Evolutionary conservation across 495 filamentous ascomycete genomes (phyloP), one percentile per base, ranked within the genome.

Genomic region (Parathielavia appendiculata): DNA sequence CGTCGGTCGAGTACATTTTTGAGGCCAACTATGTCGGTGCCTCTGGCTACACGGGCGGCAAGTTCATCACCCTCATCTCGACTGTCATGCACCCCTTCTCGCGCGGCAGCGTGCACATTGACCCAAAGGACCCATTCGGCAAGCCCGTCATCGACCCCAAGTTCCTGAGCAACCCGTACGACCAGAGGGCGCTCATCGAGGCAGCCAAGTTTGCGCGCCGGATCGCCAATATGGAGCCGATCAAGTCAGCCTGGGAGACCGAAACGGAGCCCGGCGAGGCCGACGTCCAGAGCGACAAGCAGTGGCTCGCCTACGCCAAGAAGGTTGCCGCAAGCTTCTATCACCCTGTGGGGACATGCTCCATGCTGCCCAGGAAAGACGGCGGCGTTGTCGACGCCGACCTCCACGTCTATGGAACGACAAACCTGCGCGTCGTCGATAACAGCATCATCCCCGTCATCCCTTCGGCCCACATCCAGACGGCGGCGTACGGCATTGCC

Each of bases 351-450:
- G 68, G 71, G 1, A 73, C 68, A n/a, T 62, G 59, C 30, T 53
- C 67, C 17, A 71, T 66, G 80, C 68, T 84, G 70, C 78, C 81
- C 7, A 69, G 69, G 30, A 71, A 76, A 47, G 60, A 75, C 2
- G 81, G 81, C 23, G 82, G 82, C 6, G 74, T 78, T 5, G 73
- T 78, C 17, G 71, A 74, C 34, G 59, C 67, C 48, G 56, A 52
- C 22, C 63, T 76, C 7, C 54, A 58, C 49, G 75, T 78, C 4
- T 76, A 76, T 51, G 72, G 71, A 5, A 63, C 70, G 4, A 63
- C 64, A 51, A 50, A 49, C 6, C 54, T 78, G 36, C 60, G 75
- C 10, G 71, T 76, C 1, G 69, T 73, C 0, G 74, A 78, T 61
- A 73, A 68, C n/a, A 75, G 70, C 52, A 68, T 76, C 20, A 71